These are phyloP conservation scores for Cercospora canescens DNA, from an alignment of 2,329 filamentous ascomycete species.

Conservation along the genomic window DNA sequence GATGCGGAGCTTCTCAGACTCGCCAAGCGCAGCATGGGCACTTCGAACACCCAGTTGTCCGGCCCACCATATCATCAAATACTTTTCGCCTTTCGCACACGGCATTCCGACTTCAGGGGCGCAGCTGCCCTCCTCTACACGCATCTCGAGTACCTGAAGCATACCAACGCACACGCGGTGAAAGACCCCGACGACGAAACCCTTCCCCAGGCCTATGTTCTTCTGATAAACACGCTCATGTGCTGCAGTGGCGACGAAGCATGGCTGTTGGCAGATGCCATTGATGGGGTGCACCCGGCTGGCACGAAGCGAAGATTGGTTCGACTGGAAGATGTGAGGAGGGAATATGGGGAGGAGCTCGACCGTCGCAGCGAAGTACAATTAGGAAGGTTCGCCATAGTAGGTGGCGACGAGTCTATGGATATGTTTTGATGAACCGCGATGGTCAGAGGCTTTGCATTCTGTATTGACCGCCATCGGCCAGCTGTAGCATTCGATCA, in stretches of 20 bases:
- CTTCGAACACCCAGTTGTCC: conserved; percentile 45
- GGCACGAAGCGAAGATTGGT: conserved; percentile 69
- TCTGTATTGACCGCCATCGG: not conserved
- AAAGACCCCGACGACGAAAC: conserved; percentile 52
- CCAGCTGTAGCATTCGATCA: not conserved
- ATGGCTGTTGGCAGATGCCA: conserved; percentile 67
- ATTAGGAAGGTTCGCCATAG: conserved; percentile 83
- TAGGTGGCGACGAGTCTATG: conserved; percentile 39
- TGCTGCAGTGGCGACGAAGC: conserved; percentile 80
- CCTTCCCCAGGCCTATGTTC: conserved; percentile 74
- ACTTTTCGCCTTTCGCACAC: conserved; percentile 86
- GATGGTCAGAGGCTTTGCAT: not conserved
- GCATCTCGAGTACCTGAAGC: conserved; percentile 52
- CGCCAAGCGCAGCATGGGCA: conserved; percentile 64
- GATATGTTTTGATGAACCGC: conserved; percentile 28
- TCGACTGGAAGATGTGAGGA: conserved; percentile 80
- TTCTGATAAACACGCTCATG: conserved; percentile 88
- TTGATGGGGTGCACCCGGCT: conserved; percentile 41
- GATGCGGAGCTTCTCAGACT: conserved; percentile 75
- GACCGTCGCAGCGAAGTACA: conserved; percentile 86
- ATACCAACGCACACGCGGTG: conserved; percentile 21
- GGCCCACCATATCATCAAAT: conserved; percentile 78
- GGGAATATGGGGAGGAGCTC: conserved; percentile 85
- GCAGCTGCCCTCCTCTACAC: conserved; percentile 60
- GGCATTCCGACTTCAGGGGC: conserved; percentile 82